Evolutionary conservation across 495 filamentous ascomycete species (phyloP), one percentile per base, ranked within the genome.

Genomic region (Durotheca rogersii): DNA sequence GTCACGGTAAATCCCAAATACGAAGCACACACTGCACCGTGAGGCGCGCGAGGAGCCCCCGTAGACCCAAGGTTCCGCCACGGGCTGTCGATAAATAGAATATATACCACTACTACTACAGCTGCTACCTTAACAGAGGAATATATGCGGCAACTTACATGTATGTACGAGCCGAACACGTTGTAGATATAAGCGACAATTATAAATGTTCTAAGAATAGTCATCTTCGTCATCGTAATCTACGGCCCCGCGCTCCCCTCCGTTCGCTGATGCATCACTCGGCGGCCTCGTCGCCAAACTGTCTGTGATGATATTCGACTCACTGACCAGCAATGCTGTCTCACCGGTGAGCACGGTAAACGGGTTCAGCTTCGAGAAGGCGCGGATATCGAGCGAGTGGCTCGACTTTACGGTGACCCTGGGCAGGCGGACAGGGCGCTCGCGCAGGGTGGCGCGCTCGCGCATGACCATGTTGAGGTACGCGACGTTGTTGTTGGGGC

Each of bases 191-290:
- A 38, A 30, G 36, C 10, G 44, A 41, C 34, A 58, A 10, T 11
- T 10, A 44, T 9, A 39, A 33, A 10, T 10, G 15, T 41, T 2
- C 29, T 44, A 58, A 25, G 37, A 39, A 11, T 47, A 31, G 7
- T 46, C 43, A 1, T 58, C 44, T 6, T 53, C 48, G 11, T 58
- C 44, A 9, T 44, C 32, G 27, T 49, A 25, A 27, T n/a, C n/a
- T n/a, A n/a, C n/a, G n/a, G n/a, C n/a, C n/a, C n/a, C n/a, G n/a
- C n/a, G n/a, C n/a, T n/a, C n/a, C n/a, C n/a, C n/a, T n/a, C n/a
- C n/a, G n/a, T n/a, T n/a, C n/a, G n/a, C n/a, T n/a, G n/a, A n/a
- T n/a, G n/a, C n/a, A n/a, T n/a, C n/a, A n/a, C n/a, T n/a, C n/a
- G n/a, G n/a, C n/a, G n/a, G n/a, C n/a, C n/a, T n/a, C n/a, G n/a